Conservation (phyloP, 768 basidiomycete genomes). For the Pleurotus tuber-regium region DNA sequence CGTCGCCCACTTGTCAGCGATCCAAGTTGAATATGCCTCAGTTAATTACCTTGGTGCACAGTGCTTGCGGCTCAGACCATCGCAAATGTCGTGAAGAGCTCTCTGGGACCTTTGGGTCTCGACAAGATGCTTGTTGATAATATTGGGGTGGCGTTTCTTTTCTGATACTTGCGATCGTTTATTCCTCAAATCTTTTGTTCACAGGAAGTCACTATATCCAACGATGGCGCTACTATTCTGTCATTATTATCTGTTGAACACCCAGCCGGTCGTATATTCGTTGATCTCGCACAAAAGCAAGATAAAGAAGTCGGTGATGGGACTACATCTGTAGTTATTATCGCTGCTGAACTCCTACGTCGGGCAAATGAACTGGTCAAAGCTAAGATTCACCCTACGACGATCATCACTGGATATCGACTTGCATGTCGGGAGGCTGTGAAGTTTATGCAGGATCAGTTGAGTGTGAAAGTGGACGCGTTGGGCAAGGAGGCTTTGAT, state of each 20-base stretch:
- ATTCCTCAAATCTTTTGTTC: neutral
- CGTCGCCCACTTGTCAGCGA: conserved; percentile 17
- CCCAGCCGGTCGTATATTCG: conserved; percentile 95
- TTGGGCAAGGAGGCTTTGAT: conserved; percentile 91
- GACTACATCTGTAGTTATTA: conserved; percentile 96
- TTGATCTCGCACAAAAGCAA: conserved; percentile 98
- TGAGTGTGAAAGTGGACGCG: conserved; percentile 90
- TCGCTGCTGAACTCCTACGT: conserved; percentile 95
- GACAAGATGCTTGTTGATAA: conserved; percentile 99
- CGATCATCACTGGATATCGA: conserved; percentile 98
- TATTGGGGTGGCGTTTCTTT: conserved; percentile 74
- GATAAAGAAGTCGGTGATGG: conserved; percentile 99
- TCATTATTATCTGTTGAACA: conserved; percentile 92
- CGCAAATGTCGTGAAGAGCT: conserved; percentile 96
- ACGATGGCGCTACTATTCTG: conserved; percentile 99
- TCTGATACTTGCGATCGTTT: conserved; percentile 5
- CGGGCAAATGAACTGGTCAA: conserved; percentile 98
- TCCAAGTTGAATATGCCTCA: conserved; percentile 12
- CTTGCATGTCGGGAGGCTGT: conserved; percentile 97
- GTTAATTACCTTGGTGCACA: conserved; percentile 29
- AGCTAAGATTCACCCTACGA: conserved; percentile 97
- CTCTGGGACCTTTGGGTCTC: conserved; percentile 89
- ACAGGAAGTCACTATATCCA: conserved; percentile 99
- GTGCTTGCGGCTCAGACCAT: conserved; percentile 95
- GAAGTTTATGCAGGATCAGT: conserved; percentile 95